Base-by-base conservation (phyloP, 2,329 filamentous ascomycete species). In the Dothistroma pini region DNA sequence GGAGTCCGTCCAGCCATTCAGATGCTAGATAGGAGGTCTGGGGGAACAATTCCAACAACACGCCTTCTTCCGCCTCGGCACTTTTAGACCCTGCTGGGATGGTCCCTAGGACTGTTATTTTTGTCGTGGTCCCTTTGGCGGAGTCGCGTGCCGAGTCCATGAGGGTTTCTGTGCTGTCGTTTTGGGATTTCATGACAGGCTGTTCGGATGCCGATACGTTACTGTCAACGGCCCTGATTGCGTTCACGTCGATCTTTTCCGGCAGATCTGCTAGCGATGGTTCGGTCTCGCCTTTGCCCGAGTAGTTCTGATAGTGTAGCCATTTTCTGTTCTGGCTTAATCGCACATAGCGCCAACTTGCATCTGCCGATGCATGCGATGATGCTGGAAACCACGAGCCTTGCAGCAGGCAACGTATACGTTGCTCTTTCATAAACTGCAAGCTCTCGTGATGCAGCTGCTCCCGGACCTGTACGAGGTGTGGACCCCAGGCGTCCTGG, bases 381-480 rank as follows among this genome's bases (percentile, higher is more conserved):
- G 77, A 83, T 75, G 75, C 82, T 77, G 84, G 81, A 67, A 97
- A 99, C 95, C 95, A 99, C 10, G 89, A 87, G 7, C 95, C 95
- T 67, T 91, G 84, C 4, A 97, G 83, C 44, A 99, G 80, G 72
- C 93, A 97, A 57, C 95, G 85, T 63, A 97, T 90, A 41, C 95
- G 87, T 75, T 99, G 95, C 77, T 99, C 95, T 76, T 96, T 97
- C 76, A 97, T 90, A 72, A 99, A 99, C 71, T 96, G 91, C 57
- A 97, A 79, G 11, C 93, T 92, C 75, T 99, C 95, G 70, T 93
- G 87, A 68, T 91, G 89, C 50, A 97, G 82, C 74, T 96, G 91
- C 58, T 97, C 91, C 35, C 92, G 89, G n/a, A 96, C 90, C 76
- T 95, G 91, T 65, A 78, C 85, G 31, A 99, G 81, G 76, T 97